Evolutionary conservation across 2,329 filamentous ascomycete genomes (phyloP), one percentile per base, ranked within the genome.

Genomic region (Verruconis gallopava): DNA sequence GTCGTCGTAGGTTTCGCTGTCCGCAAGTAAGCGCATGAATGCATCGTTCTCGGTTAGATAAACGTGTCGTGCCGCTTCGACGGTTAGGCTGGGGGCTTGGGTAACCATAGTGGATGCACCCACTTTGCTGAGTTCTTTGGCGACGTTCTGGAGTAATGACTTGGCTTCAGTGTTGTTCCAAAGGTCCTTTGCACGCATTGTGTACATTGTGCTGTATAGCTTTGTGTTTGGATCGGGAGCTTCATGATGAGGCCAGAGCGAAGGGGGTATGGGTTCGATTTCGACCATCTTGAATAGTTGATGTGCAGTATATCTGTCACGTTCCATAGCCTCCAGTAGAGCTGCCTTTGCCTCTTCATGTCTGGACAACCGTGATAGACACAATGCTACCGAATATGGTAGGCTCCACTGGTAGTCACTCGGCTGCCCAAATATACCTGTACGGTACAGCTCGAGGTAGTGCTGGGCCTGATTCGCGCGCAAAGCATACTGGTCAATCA

Each of bases 401-500:
- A 52, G 69, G 15, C 43, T 18, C 21, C 41, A 21, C 22, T 22
- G 37, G 22, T 30, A 34, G 21, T 44, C 37, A 14, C 11, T 19
- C 19, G 22, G 21, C 35, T 21, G 32, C n/a, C 17, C 15, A 3
- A 22, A 30, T 19, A 17, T 13, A 22, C 35, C 42, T 4, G 13
- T 19, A 57, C 48, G 72, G 66, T 55, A 77, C 62, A 94, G 68
- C 19, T 83, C 73, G 19, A 93, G 63, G 40, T 94, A 75, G 66
- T 84, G 85, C 28, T 79, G 66, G 2, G 81, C 75, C 52, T 93
- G 80, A 47, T 80, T 72, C 3, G 85, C 81, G 42, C 85, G 77
- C n/a, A 96, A 68, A 2, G 86, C 85, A 41, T 94, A 70, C 48
- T 85, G 76, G 55, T 95, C 89, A 38, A 94, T 75, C 48, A 85